Percentiles rank a stretch among this genome's conserved stretches.
These are phyloP conservation scores for Myriosclerotinia curreyana DNA, from an alignment of 2,329 filamentous ascomycete species.

Conservation along the genomic window DNA sequence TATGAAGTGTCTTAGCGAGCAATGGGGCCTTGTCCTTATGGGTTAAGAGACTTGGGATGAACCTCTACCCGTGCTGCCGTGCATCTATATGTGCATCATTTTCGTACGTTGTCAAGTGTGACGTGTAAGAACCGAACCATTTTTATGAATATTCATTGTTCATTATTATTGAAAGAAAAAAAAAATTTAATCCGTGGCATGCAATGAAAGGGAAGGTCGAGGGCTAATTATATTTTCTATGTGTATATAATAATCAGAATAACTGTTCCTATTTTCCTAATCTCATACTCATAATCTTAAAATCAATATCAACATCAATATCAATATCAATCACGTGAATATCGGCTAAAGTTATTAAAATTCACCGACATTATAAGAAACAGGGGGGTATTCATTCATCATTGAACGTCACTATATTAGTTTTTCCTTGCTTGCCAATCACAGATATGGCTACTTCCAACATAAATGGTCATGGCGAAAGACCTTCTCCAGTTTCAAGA, in stretches of 20 bases:
- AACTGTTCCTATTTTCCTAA: not conserved
- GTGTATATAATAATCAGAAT: conserved; percentile 1
- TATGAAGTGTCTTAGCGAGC: no score
- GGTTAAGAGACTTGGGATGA: no score
- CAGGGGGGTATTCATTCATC: conserved; percentile 15
- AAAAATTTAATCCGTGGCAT: not conserved
- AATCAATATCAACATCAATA: no score
- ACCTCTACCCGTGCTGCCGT: no score
- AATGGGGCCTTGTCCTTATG: no score
- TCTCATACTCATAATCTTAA: not conserved
- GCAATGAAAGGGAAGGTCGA: not conserved
- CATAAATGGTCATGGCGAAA: conserved; percentile 31
- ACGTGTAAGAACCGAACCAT: conserved; percentile 9
- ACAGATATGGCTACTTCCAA: conserved; percentile 31
- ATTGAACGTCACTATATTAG: conserved; percentile 14
- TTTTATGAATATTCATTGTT: not conserved
- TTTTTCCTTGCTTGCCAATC: conserved; percentile 19
- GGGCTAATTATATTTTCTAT: not conserved
- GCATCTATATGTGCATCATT: not conserved
- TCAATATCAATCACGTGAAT: conserved; percentile 2
- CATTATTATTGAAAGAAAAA: no score
- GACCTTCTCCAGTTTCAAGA: conserved; percentile 37
- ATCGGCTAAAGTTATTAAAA: conserved; percentile 7
- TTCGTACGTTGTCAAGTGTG: conserved; percentile 7
- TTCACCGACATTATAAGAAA: not conserved